phyloP scores from a whole-genome alignment of 257 asterid species.

The Plantago ovata region DNA sequence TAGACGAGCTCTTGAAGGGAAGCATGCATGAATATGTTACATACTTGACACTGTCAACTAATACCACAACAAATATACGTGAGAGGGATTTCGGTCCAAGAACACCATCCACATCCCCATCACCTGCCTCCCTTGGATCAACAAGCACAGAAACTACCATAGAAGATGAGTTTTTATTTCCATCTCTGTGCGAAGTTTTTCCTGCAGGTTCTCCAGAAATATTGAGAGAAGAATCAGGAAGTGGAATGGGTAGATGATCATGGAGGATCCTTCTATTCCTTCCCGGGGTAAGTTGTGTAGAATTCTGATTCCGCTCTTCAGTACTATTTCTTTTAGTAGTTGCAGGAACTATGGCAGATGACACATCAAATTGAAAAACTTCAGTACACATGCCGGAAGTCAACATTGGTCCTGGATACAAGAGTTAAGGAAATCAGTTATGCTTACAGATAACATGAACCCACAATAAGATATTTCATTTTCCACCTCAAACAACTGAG shows the following conservation, averaged over 20 bases:
- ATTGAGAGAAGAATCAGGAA: slow-evolving; percentile 54
- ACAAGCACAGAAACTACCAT: slow-evolving; percentile 88
- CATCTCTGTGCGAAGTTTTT: slow-evolving; percentile 34
- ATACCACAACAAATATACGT: slow-evolving; percentile 67
- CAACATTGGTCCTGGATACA: slow-evolving; percentile 68
- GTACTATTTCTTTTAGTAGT: slow-evolving; percentile 40
- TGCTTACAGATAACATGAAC: too few relatives aligned
- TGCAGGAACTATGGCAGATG: slow-evolving; percentile 64
- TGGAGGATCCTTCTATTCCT: slow-evolving; percentile 70
- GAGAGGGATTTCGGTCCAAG: slow-evolving; percentile 62
- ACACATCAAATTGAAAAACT: slow-evolving; percentile 79
- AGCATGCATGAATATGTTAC: slow-evolving; percentile 84
- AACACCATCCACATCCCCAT: slow-evolving; percentile 50
- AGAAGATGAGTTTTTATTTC: slow-evolving; percentile 37
- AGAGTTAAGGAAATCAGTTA: slow-evolving; percentile 11
- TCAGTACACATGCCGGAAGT: slow-evolving; percentile 87
- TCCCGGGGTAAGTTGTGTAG: slow-evolving; percentile 41
- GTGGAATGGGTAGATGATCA: slow-evolving; percentile 46
- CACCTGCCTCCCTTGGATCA: slow-evolving; percentile 76
- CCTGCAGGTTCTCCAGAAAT: slow-evolving; percentile 41
- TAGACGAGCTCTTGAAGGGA: slow-evolving; percentile 54
- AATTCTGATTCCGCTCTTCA: slow-evolving; percentile 33
- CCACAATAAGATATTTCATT: not conserved
- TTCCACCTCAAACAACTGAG: not conserved
- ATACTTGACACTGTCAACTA: slow-evolving; percentile 77